A percentile compares a stretch with the other conserved stretches of the same genome.
Conservation (phyloP, 768 basidiomycete species). For the Amanita jacksonii region DNA sequence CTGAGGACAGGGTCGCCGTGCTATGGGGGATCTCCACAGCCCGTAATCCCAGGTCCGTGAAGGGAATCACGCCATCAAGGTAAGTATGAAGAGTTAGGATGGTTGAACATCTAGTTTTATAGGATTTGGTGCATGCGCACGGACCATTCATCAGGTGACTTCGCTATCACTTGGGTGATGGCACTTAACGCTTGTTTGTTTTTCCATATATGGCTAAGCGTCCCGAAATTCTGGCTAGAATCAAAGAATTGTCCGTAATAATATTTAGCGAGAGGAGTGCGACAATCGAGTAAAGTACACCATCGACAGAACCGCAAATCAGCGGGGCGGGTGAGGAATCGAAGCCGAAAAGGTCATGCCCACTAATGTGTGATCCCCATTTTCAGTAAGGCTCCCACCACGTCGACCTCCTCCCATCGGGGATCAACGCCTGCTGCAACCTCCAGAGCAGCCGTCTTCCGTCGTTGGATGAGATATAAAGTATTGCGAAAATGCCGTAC, state of each 20-base stretch:
- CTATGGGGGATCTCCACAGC: conserved; percentile 36
- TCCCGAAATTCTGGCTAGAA: no score
- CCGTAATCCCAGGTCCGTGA: conserved; percentile 34
- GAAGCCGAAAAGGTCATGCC: no score
- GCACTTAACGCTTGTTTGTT: no score
- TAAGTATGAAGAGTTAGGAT: conserved; percentile 27
- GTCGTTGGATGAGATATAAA: conserved; percentile 67
- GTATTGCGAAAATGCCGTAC: conserved; percentile 90
- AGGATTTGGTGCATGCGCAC: conserved; percentile 9
- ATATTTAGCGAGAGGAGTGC: no score
- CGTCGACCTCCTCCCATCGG: conserved; percentile 82
- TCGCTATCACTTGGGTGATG: no score
- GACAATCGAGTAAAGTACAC: no score
- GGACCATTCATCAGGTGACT: no score
- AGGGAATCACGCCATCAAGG: conserved; percentile 38
- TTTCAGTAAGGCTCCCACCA: conserved; percentile 82
- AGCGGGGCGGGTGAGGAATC: no score
- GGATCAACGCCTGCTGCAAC: conserved; percentile 31
- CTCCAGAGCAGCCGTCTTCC: conserved; percentile 47
- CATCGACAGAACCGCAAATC: no score
- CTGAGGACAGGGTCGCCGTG: conserved; percentile 48
- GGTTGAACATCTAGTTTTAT: conserved; percentile 16
- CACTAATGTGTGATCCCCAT: conserved; percentile 70
- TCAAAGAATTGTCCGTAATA: no score
- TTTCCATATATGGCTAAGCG: no score